Percentiles rank a stretch among this genome's conserved stretches.
phyloP scores from a whole-genome alignment of 371 early-diverging fungal species.

The Capillidium heterosporum region DNA sequence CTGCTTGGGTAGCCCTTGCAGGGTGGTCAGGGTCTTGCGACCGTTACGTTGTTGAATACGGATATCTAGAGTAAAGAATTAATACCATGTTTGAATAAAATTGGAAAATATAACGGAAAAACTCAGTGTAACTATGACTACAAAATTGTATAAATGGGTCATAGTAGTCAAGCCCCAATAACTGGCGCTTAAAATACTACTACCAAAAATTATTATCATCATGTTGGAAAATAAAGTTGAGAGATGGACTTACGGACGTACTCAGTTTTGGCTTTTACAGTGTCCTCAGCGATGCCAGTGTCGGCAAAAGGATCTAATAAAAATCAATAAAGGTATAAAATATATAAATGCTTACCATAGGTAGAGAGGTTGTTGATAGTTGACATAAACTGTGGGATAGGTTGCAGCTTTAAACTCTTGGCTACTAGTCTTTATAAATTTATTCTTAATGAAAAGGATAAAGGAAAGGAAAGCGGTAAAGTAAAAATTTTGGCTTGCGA shows the following conservation, averaged over 20 bases:
- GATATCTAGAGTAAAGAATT: conserved; percentile 38
- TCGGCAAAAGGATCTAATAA: conserved; percentile 5
- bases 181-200: background rate
- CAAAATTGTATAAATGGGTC: background rate
- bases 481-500: too few species aligned
- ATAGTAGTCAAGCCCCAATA: background rate
- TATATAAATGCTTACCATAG: background rate
- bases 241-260: background rate
- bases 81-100: background rate
- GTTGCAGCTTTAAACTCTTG: too few species aligned
- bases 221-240: background rate
- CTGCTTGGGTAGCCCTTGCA: conserved; percentile 54
- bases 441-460: too few species aligned
- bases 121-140: conserved; percentile 9
- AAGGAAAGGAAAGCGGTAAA: too few species aligned
- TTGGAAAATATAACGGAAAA: background rate
- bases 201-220: background rate
- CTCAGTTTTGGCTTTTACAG: background rate
- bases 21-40: conserved; percentile 50
- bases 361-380: conserved; percentile 1
- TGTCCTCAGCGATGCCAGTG: background rate
- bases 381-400: background rate
- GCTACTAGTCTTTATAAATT: too few species aligned
- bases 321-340: background rate
- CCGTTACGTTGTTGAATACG: conserved; percentile 96